Conservation (phyloP, 2,329 filamentous ascomycete genomes). For the Apiospora rasikravindrae region DNA sequence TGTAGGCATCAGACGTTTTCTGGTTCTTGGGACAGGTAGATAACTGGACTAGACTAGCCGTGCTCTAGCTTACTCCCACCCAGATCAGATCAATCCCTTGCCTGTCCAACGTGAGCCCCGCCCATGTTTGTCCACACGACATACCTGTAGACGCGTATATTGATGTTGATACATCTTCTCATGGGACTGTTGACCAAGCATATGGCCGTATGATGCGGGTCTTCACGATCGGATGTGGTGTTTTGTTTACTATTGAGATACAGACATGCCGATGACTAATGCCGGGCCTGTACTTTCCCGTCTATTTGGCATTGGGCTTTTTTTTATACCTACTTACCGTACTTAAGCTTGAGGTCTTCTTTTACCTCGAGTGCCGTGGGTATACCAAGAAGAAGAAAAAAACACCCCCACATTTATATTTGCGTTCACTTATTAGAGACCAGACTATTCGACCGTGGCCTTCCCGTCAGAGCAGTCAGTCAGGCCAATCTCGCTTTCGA, state of each 20-base stretch:
- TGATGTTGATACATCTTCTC: not conserved
- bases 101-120: not conserved
- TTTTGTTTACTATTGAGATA: not conserved
- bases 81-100: conserved; percentile 12
- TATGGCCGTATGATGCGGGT: not conserved
- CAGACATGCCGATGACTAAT: not conserved
- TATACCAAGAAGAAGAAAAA: not conserved
- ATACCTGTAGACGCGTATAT: not conserved
- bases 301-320: not conserved
- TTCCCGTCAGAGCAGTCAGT: not conserved
- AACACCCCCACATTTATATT: conserved; percentile 1
- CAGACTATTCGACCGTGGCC: not conserved
- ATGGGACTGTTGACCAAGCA: not conserved
- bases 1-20: not conserved
- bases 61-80: not conserved
- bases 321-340: no score
- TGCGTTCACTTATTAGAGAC: conserved; percentile 3
- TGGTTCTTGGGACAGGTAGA: not conserved
- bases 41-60: not conserved
- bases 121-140: conserved; percentile 1
- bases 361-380: not conserved
- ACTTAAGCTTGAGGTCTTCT: not conserved
- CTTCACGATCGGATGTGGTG: not conserved
- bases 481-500: not conserved
- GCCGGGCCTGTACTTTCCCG: not conserved